Evolutionary conservation across 169 alveolate species (phyloP).

Genomic region (Plasmodium gallinaceum): DNA sequence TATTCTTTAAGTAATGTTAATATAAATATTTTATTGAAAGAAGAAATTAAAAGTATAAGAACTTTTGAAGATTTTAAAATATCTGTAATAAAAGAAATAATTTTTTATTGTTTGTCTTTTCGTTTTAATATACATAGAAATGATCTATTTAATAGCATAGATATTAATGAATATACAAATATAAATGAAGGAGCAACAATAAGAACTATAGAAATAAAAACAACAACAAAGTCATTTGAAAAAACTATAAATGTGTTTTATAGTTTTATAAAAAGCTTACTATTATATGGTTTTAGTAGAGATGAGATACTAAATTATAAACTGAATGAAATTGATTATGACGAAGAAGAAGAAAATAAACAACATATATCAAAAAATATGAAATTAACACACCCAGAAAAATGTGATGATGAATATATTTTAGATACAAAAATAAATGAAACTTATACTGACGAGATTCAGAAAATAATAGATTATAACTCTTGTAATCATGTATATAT

Average conservation of each 20-base stretch:
- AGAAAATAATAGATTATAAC: constrained; percentile 69
- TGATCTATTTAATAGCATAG: constrained; percentile 72
- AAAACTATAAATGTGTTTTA: constrained; percentile 38
- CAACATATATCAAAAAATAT: constrained; percentile 18
- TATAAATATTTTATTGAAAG: constrained; percentile 75
- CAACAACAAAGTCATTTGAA: constrained; percentile 32
- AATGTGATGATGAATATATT: constrained; percentile 47
- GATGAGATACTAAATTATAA: constrained; percentile 60
- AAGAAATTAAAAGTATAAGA: constrained; percentile 66
- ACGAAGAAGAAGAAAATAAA: constrained; percentile 10
- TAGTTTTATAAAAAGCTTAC: constrained; percentile 49
- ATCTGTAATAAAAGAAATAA: constrained; percentile 79
- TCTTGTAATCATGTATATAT: constrained; percentile 52
- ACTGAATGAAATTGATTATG: constrained; percentile 45
- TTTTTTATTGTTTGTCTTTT: constrained; percentile 81
- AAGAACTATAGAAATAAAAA: constrained; percentile 65
- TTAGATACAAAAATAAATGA: constrained; percentile 58
- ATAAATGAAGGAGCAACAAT: constrained; percentile 79
- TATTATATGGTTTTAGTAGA: constrained; percentile 33
- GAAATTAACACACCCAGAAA: constrained; percentile 39
- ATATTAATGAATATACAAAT: constrained; percentile 78
- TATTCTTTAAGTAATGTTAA: constrained; percentile 71
- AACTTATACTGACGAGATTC: constrained; percentile 71
- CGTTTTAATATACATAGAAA: constrained; percentile 77
- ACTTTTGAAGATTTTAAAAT: constrained; percentile 73